phyloP scores from a whole-genome alignment of 495 filamentous ascomycete species.

The Aspergillus panamensis region DNA sequence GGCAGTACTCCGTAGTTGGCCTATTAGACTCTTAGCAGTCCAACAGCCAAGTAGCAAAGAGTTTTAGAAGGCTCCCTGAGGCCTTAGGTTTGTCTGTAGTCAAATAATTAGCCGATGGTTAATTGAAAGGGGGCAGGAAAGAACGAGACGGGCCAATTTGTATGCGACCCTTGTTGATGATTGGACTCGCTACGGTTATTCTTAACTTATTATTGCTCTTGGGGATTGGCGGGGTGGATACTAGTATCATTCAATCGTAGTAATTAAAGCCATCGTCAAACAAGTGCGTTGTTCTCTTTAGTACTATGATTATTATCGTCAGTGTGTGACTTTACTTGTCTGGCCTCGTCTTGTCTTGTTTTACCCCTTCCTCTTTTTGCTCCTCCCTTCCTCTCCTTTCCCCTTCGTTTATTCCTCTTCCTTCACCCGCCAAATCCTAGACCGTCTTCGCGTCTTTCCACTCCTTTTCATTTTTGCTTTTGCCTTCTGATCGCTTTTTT shows the following conservation, averaged over 20 bases:
- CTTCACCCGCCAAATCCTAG: not conserved
- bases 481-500: not conserved
- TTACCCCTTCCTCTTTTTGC: not conserved
- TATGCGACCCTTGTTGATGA: not conserved
- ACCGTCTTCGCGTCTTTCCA: constrained; percentile 14
- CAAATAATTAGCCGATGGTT: not conserved
- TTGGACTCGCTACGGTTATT: not conserved
- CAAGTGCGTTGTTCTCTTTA: not conserved
- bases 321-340: not conserved
- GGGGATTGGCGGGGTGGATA: not conserved
- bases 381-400: not conserved
- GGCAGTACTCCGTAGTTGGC: constrained; percentile 3
- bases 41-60: constrained; percentile 3
- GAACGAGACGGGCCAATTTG: not conserved
- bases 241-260: too few species aligned
- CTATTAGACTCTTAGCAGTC: constrained; percentile 1
- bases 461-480: constrained; percentile 11
- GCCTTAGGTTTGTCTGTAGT: not conserved
- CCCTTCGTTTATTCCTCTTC: constrained; percentile 1
- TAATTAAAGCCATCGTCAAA: not conserved
- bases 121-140: not conserved
- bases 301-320: not conserved
- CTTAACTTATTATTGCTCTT: not conserved
- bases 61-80: not conserved
- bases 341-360: too few species aligned